These are phyloP conservation scores for Syzygium jambos DNA, from an alignment of 345 rosid genomes.

Conservation along the genomic window DNA sequence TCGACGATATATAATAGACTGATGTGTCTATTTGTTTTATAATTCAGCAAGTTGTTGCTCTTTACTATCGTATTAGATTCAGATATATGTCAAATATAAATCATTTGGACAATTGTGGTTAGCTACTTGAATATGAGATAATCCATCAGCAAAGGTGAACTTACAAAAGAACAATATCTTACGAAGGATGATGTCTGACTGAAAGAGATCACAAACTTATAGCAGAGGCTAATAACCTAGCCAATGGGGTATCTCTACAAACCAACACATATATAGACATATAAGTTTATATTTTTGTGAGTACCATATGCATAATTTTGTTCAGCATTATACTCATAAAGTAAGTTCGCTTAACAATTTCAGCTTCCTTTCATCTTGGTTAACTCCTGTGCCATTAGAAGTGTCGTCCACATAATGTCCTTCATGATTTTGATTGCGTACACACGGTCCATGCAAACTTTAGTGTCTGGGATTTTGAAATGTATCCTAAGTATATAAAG, in stretches of 20 bases:
- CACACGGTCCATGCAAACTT: not conserved
- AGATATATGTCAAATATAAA: not conserved
- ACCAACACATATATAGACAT: not conserved
- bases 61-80: not conserved
- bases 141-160: not conserved
- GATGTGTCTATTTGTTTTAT: not conserved
- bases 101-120: not conserved
- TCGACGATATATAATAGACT: not conserved
- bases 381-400: no score
- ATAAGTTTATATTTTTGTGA: not conserved
- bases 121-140: not conserved
- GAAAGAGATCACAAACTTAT: not conserved
- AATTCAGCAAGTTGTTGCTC: not conserved
- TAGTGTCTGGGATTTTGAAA: not conserved
- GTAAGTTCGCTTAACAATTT: not conserved
- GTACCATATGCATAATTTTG: not conserved
- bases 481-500: not conserved
- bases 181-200: not conserved
- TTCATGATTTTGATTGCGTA: not conserved
- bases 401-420: no score
- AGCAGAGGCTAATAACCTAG: not conserved
- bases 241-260: not conserved
- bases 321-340: not conserved
- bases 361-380: not conserved
- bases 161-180: not conserved